Evolutionary conservation across 768 basidiomycete species (phyloP).

Genomic region (Termitomyces sp.): DNA sequence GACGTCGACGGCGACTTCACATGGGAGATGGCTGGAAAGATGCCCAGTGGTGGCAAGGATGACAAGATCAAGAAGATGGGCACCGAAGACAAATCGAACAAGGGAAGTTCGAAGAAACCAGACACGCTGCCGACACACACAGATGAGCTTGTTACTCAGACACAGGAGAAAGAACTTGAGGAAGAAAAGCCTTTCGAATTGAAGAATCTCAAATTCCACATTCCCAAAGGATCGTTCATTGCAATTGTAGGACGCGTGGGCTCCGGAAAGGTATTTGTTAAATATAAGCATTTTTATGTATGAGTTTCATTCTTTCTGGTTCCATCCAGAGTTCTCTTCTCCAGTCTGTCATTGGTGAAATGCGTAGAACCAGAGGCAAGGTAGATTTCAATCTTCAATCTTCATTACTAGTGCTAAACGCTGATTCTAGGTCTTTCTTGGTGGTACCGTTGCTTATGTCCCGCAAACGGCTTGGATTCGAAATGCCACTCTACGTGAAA

Average conservation of each 20-base stretch:
- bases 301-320: not conserved
- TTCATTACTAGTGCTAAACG: not conserved
- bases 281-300: not conserved
- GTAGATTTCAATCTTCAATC: slow-evolving; percentile 23
- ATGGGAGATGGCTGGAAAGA: slow-evolving; percentile 37
- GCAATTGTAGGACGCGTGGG: slow-evolving; percentile 76
- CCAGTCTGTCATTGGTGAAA: slow-evolving; percentile 59
- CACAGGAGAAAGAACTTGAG: slow-evolving; percentile 13
- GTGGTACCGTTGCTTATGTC: slow-evolving; percentile 52
- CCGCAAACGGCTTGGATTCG: slow-evolving; percentile 62
- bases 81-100: slow-evolving; percentile 11
- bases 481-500: slow-evolving; percentile 66
- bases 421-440: slow-evolving; percentile 38
- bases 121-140: slow-evolving; percentile 17
- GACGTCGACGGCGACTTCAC: slow-evolving; percentile 45
- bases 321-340: slow-evolving; percentile 48
- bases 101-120: slow-evolving; percentile 2
- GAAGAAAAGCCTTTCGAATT: slow-evolving; percentile 49
- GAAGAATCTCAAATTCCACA: slow-evolving; percentile 35
- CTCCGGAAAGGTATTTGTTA: slow-evolving; percentile 51
- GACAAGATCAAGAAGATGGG: slow-evolving; percentile 12
- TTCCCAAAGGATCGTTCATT: slow-evolving; percentile 55
- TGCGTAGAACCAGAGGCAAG: slow-evolving; percentile 54
- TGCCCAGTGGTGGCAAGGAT: slow-evolving; percentile 11
- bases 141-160: slow-evolving; percentile 9